A percentile compares a stretch with the other conserved stretches of the same genome.
Conservation (phyloP, 768 basidiomycete genomes). For the Boletellus sp. region DNA sequence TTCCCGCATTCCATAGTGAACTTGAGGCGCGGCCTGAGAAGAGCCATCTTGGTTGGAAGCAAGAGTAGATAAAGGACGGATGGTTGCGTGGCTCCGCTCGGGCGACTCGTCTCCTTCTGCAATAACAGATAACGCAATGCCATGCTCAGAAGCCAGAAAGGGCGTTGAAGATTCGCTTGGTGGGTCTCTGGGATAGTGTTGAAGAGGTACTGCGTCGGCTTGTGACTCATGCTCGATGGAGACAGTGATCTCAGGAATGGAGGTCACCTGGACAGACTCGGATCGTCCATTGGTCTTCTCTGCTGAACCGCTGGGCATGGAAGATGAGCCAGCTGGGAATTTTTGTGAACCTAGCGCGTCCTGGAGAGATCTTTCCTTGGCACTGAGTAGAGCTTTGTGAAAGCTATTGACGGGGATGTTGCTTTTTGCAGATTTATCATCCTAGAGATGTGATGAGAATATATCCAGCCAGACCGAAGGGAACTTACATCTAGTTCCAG, state of each 20-base stretch:
- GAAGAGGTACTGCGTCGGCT: background rate
- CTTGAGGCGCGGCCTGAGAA: background rate
- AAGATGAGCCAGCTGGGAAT: background rate
- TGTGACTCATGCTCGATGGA: slow-evolving; percentile 5
- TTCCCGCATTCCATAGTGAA: background rate
- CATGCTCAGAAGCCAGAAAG: slow-evolving; percentile 23
- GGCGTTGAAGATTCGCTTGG: slow-evolving; percentile 1
- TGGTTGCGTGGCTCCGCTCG: slow-evolving; percentile 33
- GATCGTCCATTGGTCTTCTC: background rate
- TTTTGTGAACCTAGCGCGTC: background rate
- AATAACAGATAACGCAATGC: slow-evolving; percentile 61
- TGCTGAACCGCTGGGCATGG: background rate
- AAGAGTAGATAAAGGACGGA: background rate
- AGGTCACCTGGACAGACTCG: slow-evolving; percentile 2
- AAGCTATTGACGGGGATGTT: slow-evolving; percentile 44
- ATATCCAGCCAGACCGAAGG: background rate
- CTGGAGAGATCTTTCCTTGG: slow-evolving; percentile 22
- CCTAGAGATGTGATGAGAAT: slow-evolving; percentile 29
- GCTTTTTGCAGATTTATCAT: slow-evolving; percentile 36
- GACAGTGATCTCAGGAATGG: slow-evolving; percentile 6
- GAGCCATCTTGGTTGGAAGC: background rate
- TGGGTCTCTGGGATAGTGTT: background rate
- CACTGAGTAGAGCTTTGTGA: slow-evolving; percentile 42
- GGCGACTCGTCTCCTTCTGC: slow-evolving; percentile 64
- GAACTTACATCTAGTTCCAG: slow-evolving; percentile 48